Evolutionary conservation across 192 early-diverging fungal species (phyloP).

Genomic region (Diversispora epigaea): DNA sequence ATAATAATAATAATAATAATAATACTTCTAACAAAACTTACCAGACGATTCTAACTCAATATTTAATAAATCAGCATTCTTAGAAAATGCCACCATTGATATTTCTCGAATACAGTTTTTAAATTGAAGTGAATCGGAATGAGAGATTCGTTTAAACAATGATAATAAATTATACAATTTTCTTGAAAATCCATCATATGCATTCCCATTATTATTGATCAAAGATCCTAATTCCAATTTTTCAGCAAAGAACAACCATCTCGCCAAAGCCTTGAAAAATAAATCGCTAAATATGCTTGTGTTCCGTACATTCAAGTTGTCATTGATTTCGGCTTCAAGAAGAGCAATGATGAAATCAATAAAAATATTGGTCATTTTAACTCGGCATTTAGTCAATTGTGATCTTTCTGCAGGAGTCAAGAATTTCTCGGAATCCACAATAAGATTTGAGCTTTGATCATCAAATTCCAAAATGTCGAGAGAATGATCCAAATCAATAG

Average conservation of each 20-base stretch:
- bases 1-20: too few species aligned
- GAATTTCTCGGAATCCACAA: background rate
- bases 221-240: slow-evolving; percentile 39
- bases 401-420: slow-evolving; percentile 19
- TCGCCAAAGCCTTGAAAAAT: slow-evolving; percentile 48
- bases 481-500: background rate
- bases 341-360: background rate
- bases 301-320: slow-evolving; percentile 14
- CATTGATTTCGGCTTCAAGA: background rate
- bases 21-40: background rate
- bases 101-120: background rate
- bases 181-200: slow-evolving; percentile 18
- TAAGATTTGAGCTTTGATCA: slow-evolving; percentile 24
- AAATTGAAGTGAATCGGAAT: background rate
- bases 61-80: slow-evolving; percentile 4
- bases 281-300: slow-evolving; percentile 36
- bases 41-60: slow-evolving; percentile 15
- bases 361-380: background rate
- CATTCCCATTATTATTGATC: slow-evolving; percentile 32
- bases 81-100: background rate
- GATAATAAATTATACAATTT: slow-evolving; percentile 35
- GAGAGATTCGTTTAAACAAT: slow-evolving; percentile 16
- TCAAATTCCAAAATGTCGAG: slow-evolving; percentile 3
- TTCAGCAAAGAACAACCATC: slow-evolving; percentile 49
- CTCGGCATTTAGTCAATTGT: background rate